Evolutionary conservation across 305 asterid genomes (phyloP), one percentile per base, ranked within the genome.

Genomic region (Rubia balearica): DNA sequence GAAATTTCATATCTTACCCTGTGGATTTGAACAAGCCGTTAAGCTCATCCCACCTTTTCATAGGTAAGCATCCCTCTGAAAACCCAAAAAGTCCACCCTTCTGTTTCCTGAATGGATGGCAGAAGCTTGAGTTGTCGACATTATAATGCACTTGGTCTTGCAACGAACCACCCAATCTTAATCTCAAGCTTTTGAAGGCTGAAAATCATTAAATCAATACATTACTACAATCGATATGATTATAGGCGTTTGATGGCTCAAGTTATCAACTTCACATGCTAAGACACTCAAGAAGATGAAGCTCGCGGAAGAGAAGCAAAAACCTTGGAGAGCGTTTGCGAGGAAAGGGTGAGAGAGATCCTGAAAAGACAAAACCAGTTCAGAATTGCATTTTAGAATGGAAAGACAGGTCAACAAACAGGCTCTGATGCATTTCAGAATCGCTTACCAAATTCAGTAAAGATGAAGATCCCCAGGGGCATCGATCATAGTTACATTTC

Each of bases 11-110:
- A 74, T 64, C 81, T 81, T 84, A 91, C 99, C 97, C 96, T 2
- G 92, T 90, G 73, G 81, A 86, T 78, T 66, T 79, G 86, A 91
- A 95, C 74, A 95, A 84, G 16, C 46, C 75, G 78, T 89, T 91
- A 72, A 95, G 85, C 82, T 90, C 96, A 73, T 91, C 99, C 99
- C 99, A 95, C 79, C 98, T 88, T 71, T 77, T 57, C 97, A 95
- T 86, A 61, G 60, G 79, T 48, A 95, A 85, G 83, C 98, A 95
- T 78, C 98, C 99, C 66, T 79, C 81, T 12, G 99, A 90, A 82
- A 88, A 95, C 75, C 99, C 99, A 79, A 91, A 95, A 74, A 95
- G 74, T 12, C 97, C 99, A 17, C 78, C 83, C 65, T 78, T 84
- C 73, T 88, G 80, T 86, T 85, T 84, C 41, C 11, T 76, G 73